These are phyloP conservation scores for Talaromyces borbonicus DNA, from an alignment of 495 filamentous ascomycete species.

Conservation along the genomic window DNA sequence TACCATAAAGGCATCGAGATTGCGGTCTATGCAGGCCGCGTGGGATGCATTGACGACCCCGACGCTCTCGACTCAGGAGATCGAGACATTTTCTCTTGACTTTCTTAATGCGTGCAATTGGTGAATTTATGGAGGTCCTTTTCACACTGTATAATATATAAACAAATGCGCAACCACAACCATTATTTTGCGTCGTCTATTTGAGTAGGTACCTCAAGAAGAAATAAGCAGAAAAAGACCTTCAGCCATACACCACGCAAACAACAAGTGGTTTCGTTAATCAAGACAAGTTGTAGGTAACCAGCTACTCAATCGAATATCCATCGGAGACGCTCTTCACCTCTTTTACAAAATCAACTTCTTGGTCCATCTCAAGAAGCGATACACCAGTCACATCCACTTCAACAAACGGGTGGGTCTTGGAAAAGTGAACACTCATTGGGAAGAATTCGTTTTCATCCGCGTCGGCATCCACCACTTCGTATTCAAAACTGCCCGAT, in stretches of 20 bases:
- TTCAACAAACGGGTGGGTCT: conserved; percentile 75
- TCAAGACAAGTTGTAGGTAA: not conserved
- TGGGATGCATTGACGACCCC: not conserved
- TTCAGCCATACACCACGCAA: not conserved
- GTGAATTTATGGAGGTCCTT: conserved; percentile 7
- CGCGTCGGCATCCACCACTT: conserved; percentile 68
- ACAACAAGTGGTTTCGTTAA: not conserved
- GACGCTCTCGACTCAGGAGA: not conserved
- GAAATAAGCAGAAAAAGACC: conserved; percentile 11
- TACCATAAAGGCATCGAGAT: conserved; percentile 1
- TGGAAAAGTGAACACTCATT: conserved; percentile 84
- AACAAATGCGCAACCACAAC: conserved; percentile 9
- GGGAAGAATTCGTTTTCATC: conserved; percentile 91
- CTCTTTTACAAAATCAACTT: conserved; percentile 80
- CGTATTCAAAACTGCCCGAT: conserved; percentile 85
- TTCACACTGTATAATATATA: conserved; percentile 8
- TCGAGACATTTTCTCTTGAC: not conserved
- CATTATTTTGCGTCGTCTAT: conserved; percentile 2
- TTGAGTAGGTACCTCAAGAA: not conserved
- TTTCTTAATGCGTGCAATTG: not conserved
- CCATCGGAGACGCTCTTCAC: conserved; percentile 74
- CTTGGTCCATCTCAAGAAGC: conserved; percentile 70
- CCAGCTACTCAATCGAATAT: conserved; percentile 63
- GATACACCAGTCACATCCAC: conserved; percentile 73
- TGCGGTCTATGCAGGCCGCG: not conserved